A percentile compares a stretch with the other conserved stretches of the same genome.
phyloP scores from a whole-genome alignment of 768 basidiomycete genomes.

The Lentinula lateritia region DNA sequence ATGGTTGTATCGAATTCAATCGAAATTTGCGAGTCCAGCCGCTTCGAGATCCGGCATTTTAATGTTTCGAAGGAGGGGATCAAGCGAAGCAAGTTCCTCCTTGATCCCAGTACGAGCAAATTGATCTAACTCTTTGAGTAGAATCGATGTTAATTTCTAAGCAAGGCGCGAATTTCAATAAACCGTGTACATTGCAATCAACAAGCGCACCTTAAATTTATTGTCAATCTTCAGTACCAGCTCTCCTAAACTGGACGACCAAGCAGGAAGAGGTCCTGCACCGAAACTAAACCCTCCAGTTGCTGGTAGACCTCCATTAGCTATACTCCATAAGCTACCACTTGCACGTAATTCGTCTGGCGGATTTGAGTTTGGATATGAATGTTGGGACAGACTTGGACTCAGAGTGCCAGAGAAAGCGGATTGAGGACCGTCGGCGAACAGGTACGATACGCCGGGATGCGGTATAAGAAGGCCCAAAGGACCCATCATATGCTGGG shows the following conservation, averaged over 20 bases:
- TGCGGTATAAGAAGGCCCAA: slow-evolving; percentile 71
- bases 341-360: slow-evolving; percentile 25
- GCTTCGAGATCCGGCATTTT: slow-evolving; percentile 25
- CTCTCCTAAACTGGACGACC: slow-evolving; percentile 63
- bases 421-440: slow-evolving; percentile 36
- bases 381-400: slow-evolving; percentile 20
- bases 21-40: slow-evolving; percentile 3
- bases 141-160: slow-evolving; percentile 77
- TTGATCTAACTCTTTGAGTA: slow-evolving; percentile 82
- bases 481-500: slow-evolving; percentile 73
- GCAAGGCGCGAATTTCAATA: background rate
- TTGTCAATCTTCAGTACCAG: slow-evolving; percentile 75
- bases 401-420: slow-evolving; percentile 13
- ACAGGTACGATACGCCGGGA: slow-evolving; percentile 79
- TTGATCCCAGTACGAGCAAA: slow-evolving; percentile 77
- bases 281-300: slow-evolving; percentile 21
- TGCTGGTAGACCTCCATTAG: slow-evolving; percentile 34
- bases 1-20: background rate
- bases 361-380: slow-evolving; percentile 18
- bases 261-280: slow-evolving; percentile 48
- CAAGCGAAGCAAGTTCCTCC: slow-evolving; percentile 77
- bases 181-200: background rate
- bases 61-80: slow-evolving; percentile 68
- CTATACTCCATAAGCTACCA: slow-evolving; percentile 69
- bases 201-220: slow-evolving; percentile 64